Base-by-base conservation (phyloP, 169 alveolate genomes). In the Toxoplasma gondii region DNA sequence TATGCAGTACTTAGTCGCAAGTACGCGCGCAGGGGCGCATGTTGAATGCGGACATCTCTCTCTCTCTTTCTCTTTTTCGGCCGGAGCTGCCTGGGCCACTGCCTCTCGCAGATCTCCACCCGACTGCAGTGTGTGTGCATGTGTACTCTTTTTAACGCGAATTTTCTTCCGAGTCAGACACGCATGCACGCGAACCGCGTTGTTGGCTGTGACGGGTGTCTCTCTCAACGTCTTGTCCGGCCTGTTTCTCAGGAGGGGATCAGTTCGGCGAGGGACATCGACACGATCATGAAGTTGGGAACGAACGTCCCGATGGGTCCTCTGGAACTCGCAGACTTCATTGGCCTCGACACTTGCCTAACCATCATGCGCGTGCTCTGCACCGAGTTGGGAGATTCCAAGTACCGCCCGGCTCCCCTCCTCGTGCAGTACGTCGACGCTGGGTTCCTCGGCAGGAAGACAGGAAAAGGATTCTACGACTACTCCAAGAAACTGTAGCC, bases 241-340 rank as follows among this genome's bases (percentile, higher is more conserved):
- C 49, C 17, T 70, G 80, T 39, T 10, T 34, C 70, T 2, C 97
- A 95, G 95, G 98, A 97, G 94, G 98, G 98, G 12, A 95, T 97
- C 53, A 97, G 97, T 17, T 93, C 97, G 69, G 94, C 95, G 34
- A 97, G 97, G 88, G 98, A 97, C 93, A 98, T 98, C 36, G 99
- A 98, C 96, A 96, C 94, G 84, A 97, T 98, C 17, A 96, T 98
- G 98, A 97, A 97, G 91, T 93, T 97, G 49, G 99, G 99, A 41
- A 97, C 99, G 36, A 98, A 98, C 95, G 98, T 98, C 43, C 99
- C 99, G 0, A 97, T 98, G 98, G 99, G 99, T 0, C 99, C 99
- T 0, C 96, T 98, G 91, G 97, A 98, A 10, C 96, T 98, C 2
- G 99, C 99, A 16, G 99, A 98, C 93, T 98, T 98, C 92, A 98